phyloP scores from a whole-genome alignment of 2,329 filamentous ascomycete species.

The Scopulariopsis brevicaulis region DNA sequence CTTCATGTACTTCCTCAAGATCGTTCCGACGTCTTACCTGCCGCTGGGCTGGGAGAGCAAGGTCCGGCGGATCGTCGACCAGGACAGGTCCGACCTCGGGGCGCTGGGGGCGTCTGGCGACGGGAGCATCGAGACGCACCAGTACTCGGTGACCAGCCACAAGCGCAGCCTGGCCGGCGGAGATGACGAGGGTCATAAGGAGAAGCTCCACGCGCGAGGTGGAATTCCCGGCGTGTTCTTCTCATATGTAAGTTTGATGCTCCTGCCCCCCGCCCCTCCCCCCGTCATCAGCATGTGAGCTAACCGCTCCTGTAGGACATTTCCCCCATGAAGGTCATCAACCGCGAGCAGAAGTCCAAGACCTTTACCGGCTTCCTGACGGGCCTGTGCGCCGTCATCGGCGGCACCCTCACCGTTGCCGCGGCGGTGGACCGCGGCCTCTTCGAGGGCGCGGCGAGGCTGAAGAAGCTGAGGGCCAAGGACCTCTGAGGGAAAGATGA shows the following conservation, averaged over 20 bases:
- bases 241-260: conserved; percentile 71
- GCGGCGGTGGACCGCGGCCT: conserved; percentile 84
- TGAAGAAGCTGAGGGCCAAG: conserved; percentile 76
- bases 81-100: conserved; percentile 51
- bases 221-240: conserved; percentile 98
- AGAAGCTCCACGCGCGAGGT: conserved; percentile 77
- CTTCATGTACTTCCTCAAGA: conserved; percentile 99
- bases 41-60: conserved; percentile 78
- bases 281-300: background rate
- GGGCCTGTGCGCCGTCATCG: conserved; percentile 87
- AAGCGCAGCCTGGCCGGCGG: conserved; percentile 80
- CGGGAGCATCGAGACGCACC: conserved; percentile 91
- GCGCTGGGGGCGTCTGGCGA: conserved; percentile 52
- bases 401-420: conserved; percentile 89
- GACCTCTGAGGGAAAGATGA: conserved; percentile 32
- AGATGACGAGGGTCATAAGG: conserved; percentile 74
- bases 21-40: conserved; percentile 90
- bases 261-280: too few relatives aligned
- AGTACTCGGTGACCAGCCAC: conserved; percentile 96
- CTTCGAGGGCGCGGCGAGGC: conserved; percentile 74
- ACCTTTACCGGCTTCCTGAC: conserved; percentile 87
- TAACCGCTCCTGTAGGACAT: conserved; percentile 56
- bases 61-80: conserved; percentile 22
- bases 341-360: conserved; percentile 83
- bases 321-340: conserved; percentile 98